Base-by-base conservation (phyloP, 1,284 basidiomycete genomes). In the Austropuccinia psidii region DNA sequence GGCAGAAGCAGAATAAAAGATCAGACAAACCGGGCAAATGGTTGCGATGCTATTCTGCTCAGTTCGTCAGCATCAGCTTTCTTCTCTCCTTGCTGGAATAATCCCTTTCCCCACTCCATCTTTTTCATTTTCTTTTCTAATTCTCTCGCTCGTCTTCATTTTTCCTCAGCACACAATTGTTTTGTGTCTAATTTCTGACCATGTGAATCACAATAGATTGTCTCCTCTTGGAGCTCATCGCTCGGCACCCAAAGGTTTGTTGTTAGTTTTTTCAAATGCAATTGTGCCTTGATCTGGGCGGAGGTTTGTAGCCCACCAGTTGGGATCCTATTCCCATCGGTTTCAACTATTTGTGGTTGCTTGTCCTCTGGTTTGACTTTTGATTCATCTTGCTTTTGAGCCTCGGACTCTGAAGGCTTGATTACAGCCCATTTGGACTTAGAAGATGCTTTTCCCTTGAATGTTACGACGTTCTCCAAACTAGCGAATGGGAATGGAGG, bases 21-120 rank as follows among this genome's bases (percentile, higher is more conserved):
- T n/a, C 27, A 17, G 61, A 77, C 81, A 77, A 76, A 84, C 83
- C 93, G 83, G 5, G 91, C 89, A 76, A 96, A 89, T 31, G 86
- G 85, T 76, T 83, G 84, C 27, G 81, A 83, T 64, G 83, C 85
- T 81, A 89, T 87, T 77, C 86, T 87, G 81, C 89, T 87, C 78
- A 90, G 79, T 77, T 91, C 87, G 73, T 82, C 78, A 77, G 81
- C 85, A 78, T 83, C 82, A 78, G 85, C 86, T 80, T 91, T 89
- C 54, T 84, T 83, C 74, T 92, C 89, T 37, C 90, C 88, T 69
- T 88, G 84, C 83, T 98, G 93, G 29, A 91, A 88, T 39, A 96
- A 79, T 29, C 96, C 96, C 81, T 94, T 97, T 0, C 90, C 91
- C 96, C 96, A 98, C 79, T 94, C 90, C 88, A 93, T 90, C 83